Evolutionary conservation across 495 filamentous ascomycete genomes (phyloP), one percentile per base, ranked within the genome.

Genomic region (Hypoxylon trugodes): DNA sequence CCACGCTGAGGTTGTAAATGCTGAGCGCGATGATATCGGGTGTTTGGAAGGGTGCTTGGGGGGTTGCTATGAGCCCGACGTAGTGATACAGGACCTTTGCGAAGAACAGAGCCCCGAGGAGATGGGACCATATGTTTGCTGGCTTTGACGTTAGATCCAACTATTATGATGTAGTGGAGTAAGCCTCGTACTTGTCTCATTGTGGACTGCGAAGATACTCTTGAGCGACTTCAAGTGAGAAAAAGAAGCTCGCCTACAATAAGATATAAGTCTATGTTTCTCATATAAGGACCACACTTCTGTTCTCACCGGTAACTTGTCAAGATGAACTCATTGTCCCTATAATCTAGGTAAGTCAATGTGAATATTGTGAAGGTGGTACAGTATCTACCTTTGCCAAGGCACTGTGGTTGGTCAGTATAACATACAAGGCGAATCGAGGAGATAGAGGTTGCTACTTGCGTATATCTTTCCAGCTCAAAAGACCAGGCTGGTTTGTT

Each of bases 101-200:
- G 12, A 52, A 52, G 48, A 28, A 52, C 18, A 40, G 16, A 22
- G 48, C 33, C 6, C 48, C 48, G 12, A 52, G 48, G 1, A 40
- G 35, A 52, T 40, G 35, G 26, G 48, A 52, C 48, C 48, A 52
- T 2, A 52, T 52, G 22, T 52, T 52, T 9, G 33, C 48, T 52
- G n/a, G 4, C n/a, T 15, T 19, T 13, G 3, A 6, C 18, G n/a
- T 52, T 5, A 52, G 33, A 18, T 16, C 4, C 5, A 26, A n/a
- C n/a, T 21, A 10, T 12, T 10, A 12, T 18, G 12, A 15, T 35
- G 18, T 25, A 26, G n/a, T 25, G 21, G 4, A 15, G 13, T 13
- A 24, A n/a, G n/a, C 1, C 12, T 52, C 35, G 35, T 40, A 40
- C 48, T 36, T 40, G 35, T 52, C 33, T 41, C 48, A 16, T 52